Evolutionary conservation across 2,329 filamentous ascomycete genomes (phyloP), one percentile per base, ranked within the genome.

Genomic region (Rutstroemia sp.): DNA sequence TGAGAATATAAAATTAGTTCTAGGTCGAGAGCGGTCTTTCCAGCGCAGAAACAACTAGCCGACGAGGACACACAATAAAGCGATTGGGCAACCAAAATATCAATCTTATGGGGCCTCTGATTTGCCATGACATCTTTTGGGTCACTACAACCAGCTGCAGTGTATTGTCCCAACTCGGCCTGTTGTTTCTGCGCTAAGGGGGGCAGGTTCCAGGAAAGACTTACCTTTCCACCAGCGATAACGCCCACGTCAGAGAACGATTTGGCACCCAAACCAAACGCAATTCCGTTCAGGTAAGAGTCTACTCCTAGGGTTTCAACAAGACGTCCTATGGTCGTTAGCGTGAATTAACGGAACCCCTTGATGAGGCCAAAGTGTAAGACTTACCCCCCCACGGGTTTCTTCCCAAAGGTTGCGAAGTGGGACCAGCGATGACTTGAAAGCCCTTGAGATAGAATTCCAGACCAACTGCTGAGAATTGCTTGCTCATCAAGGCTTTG

Each of bases 231-330:
- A 30, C 27, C 48, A 14, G 54, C n/a, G 36, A 62, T 49, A 30
- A 60, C 39, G 39, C 61, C 61, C 14, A 55, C 55, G 39, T 62
- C 58, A 40, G 23, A 40, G 27, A 60, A 60, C 10, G 60, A 58
- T 25, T 50, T 45, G 9, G 48, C 50, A 9, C 54, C 58, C 19
- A 63, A 23, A 19, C 61, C 61, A 42, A 62, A 58, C n/a, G 58
- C 57, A 38, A 62, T 60, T 50, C 61, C 61, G 42, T 60, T 63
- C 4, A 63, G 23, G 47, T 62, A 63, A 19, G 54, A 39, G 40
- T 63, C 61, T 17, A 48, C 42, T 10, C 58, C 60, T 5, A 63
- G 23, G 3, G 54, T 53, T 36, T 63, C 61, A n/a, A 58, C 58
- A 9, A 62, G 36, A 16, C 61, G 48, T 30, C 27, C 27, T 30